These are phyloP conservation scores for Nannochloropsis oceanica DNA, from an alignment of 108 stramenopile species.

Conservation along the genomic window DNA sequence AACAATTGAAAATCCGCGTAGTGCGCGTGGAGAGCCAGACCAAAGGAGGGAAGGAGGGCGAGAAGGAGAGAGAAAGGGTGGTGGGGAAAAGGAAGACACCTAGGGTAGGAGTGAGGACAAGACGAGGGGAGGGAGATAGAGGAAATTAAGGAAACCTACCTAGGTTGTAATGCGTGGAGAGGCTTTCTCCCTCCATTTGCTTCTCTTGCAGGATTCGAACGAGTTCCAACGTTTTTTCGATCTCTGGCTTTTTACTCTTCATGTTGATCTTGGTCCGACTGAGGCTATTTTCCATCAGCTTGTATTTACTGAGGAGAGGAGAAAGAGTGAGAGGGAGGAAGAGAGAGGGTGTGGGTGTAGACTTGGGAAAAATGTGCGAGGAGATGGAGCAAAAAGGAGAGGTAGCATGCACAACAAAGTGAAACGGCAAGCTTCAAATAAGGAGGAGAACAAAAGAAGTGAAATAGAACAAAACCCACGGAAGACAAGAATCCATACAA, in stretches of 20 bases:
- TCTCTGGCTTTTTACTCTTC: slow-evolving; percentile 41
- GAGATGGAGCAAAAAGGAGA: neutral
- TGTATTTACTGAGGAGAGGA: slow-evolving; percentile 8
- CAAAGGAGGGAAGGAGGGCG: no score
- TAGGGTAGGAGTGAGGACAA: neutral
- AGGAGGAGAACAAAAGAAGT: neutral
- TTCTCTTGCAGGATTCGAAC: slow-evolving; percentile 27
- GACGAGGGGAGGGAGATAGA: neutral
- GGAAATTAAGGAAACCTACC: neutral
- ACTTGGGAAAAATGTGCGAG: neutral
- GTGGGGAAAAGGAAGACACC: neutral
- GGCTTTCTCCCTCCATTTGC: slow-evolving; percentile 39
- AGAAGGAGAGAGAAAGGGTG: neutral
- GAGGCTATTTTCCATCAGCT: slow-evolving; percentile 34
- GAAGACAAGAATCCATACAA: neutral
- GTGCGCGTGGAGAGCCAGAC: no score
- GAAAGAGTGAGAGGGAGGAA: neutral
- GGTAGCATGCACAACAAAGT: neutral
- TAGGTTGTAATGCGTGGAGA: slow-evolving; percentile 70
- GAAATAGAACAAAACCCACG: neutral
- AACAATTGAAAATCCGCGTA: no score
- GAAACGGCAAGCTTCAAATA: neutral
- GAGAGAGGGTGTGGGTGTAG: neutral
- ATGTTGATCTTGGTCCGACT: slow-evolving; percentile 20
- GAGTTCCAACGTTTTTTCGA: slow-evolving; percentile 39